Evolutionary conservation across 2,329 filamentous ascomycete species (phyloP).

Genomic region (Phaeophleospora eucalypticola): DNA sequence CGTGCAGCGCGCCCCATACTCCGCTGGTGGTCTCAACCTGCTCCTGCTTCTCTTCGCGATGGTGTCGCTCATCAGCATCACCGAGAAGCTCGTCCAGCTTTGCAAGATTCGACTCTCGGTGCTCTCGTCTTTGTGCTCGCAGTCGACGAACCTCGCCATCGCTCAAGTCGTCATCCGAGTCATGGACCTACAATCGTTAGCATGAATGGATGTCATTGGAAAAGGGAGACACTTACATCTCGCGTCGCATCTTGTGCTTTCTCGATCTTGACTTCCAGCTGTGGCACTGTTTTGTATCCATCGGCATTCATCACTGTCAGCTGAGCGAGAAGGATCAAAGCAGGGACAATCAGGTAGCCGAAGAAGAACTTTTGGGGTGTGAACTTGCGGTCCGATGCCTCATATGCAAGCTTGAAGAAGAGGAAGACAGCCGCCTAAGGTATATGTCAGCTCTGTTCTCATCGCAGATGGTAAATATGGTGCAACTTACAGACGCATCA

Average conservation of each 20-base stretch:
- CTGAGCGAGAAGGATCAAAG: constrained; percentile 40
- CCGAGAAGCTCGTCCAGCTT: constrained; percentile 71
- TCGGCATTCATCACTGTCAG: constrained; percentile 46
- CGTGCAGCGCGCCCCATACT: constrained; percentile 84
- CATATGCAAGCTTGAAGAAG: constrained; percentile 46
- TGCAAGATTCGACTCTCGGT: constrained; percentile 60
- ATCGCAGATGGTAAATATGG: neutral
- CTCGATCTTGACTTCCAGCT: constrained; percentile 75
- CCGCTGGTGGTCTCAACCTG: constrained; percentile 49
- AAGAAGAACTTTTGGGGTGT: constrained; percentile 47
- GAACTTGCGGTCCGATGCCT: constrained; percentile 39
- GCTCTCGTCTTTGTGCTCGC: constrained; percentile 49
- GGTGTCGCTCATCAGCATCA: constrained; percentile 56
- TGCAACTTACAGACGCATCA: constrained; percentile 38
- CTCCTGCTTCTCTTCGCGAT: constrained; percentile 17
- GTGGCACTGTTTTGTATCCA: constrained; percentile 58
- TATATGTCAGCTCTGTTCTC: neutral
- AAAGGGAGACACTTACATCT: constrained; percentile 29
- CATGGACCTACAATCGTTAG: constrained; percentile 39
- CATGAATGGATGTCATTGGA: neutral
- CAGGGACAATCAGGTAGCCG: constrained; percentile 44
- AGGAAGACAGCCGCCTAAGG: constrained; percentile 43
- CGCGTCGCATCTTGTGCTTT: constrained; percentile 56
- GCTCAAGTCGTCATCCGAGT: constrained; percentile 54
- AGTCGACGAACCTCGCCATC: constrained; percentile 57